Evolutionary conservation across 2,329 filamentous ascomycete species (phyloP), one percentile per base, ranked within the genome.

Genomic region (Pseudogymnoascus verrucosus): DNA sequence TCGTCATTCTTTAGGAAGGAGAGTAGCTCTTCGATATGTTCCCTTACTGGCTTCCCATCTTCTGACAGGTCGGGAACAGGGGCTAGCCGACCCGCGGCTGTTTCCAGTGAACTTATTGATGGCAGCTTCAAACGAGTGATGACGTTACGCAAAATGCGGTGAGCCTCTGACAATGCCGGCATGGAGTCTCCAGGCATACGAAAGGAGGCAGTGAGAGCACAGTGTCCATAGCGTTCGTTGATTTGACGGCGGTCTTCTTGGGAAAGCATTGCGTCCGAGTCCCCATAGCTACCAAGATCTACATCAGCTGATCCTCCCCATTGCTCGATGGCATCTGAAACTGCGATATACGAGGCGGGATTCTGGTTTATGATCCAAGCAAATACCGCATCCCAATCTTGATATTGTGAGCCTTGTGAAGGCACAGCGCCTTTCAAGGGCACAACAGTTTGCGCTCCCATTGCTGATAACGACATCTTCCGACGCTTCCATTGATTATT

Each of bases 261-360:
- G 59, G 82, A 80, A 60, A 91, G 73, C 76, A 84, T 84, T 59
- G 80, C 74, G 2, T 78, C 78, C 6, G 75, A 73, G 65, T 78
- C 74, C 42, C 81, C 80, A 67, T 81, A 84, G 11, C 82, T 83
- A 3, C 86, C 88, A 4, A 91, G 73, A 67, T 92, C 87, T 57
- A 88, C 80, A 70, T 93, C 89, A 5, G 78, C 78, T 0, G 89
- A 88, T 0, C 89, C 90, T 69, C 88, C 84, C 89, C 89, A 93
- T 67, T 89, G 83, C 65, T 86, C 82, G 36, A 92, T 77, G 6
- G 83, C 85, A 60, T 80, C 79, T 34, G 86, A 78, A n/a, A 84
- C 82, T n/a, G 86, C 77, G 26, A 74, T 77, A 80, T 90, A 89
- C 14, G 85, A 82, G 19, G 78, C 78, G 3, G 78, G 77, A 0